phyloP scores from a whole-genome alignment of 345 rosid species.

The Boechera retrofracta region DNA sequence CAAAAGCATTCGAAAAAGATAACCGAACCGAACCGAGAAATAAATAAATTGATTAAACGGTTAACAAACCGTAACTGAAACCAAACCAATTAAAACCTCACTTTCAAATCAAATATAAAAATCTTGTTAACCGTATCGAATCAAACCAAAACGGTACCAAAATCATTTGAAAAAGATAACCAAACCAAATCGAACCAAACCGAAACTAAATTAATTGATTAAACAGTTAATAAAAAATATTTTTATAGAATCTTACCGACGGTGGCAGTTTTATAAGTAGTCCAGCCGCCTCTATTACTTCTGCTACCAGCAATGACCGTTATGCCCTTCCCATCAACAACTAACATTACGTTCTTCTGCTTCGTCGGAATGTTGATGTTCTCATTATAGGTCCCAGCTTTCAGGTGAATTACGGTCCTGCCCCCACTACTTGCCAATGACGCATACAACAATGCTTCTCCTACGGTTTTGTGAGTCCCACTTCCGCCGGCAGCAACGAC shows the following conservation, averaged over 20 bases:
- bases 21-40: background rate
- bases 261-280: conserved; percentile 58
- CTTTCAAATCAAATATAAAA: no score
- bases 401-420: conserved; percentile 54
- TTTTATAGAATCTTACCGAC: conserved; percentile 44
- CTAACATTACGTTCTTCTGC: conserved; percentile 60
- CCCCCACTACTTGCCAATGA: conserved; percentile 46
- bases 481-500: conserved; percentile 64
- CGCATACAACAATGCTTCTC: conserved; percentile 49
- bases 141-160: no score
- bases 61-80: no score
- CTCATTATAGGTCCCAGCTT: conserved; percentile 62
- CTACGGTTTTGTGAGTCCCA: conserved; percentile 56
- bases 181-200: no score
- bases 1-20: background rate
- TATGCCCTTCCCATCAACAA: conserved; percentile 66
- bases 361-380: conserved; percentile 52
- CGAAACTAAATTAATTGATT: no score
- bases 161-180: no score
- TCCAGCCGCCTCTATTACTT: conserved; percentile 51
- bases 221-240: no score
- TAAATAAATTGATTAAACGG: no score
- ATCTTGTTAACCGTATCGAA: no score
- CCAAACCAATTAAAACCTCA: no score
- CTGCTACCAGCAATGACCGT: conserved; percentile 52